Conservation (phyloP, 2,329 filamentous ascomycete genomes). For the Ceratocystis ficicola region DNA sequence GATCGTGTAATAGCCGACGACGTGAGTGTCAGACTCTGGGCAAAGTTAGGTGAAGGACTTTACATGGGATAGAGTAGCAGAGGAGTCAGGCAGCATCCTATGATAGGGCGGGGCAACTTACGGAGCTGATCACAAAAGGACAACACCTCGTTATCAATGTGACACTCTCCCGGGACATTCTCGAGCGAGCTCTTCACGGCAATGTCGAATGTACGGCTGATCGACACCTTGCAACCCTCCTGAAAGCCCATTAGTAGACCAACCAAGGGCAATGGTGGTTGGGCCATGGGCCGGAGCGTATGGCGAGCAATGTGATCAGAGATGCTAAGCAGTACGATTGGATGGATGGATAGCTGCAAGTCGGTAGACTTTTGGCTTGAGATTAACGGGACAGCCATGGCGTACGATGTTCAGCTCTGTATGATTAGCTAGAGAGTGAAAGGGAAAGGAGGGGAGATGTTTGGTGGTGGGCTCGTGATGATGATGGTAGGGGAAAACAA, state of each 20-base stretch:
- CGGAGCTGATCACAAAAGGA: conserved; percentile 10
- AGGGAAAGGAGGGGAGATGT: not conserved
- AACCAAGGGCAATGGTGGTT: conserved; percentile 62
- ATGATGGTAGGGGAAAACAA: not conserved
- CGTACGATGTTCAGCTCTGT: not conserved
- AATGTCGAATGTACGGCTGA: conserved; percentile 80
- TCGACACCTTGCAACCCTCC: conserved; percentile 76
- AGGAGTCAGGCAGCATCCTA: not conserved
- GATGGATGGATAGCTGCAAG: conserved; percentile 75
- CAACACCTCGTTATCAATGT: conserved; percentile 9
- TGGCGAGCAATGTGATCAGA: conserved; percentile 94
- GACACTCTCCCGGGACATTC: conserved; percentile 31
- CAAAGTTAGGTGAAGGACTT: conserved; percentile 33
- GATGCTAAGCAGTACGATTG: conserved; percentile 87
- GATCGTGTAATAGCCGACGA: conserved; percentile 88
- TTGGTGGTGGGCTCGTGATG: not conserved
- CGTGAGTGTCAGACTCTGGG: conserved; percentile 66
- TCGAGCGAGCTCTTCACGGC: conserved; percentile 47
- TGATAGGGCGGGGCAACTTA: not conserved
- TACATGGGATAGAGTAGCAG: not conserved
- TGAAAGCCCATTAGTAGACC: conserved; percentile 87
- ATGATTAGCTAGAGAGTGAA: not conserved
- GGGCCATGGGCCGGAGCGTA: conserved; percentile 47
- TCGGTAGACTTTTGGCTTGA: conserved; percentile 58
- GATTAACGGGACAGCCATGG: conserved; percentile 32